Evolutionary conservation across 164 flowering plant species (phyloP), one percentile per base, ranked within the genome.

Genomic region (Santalum album): DNA sequence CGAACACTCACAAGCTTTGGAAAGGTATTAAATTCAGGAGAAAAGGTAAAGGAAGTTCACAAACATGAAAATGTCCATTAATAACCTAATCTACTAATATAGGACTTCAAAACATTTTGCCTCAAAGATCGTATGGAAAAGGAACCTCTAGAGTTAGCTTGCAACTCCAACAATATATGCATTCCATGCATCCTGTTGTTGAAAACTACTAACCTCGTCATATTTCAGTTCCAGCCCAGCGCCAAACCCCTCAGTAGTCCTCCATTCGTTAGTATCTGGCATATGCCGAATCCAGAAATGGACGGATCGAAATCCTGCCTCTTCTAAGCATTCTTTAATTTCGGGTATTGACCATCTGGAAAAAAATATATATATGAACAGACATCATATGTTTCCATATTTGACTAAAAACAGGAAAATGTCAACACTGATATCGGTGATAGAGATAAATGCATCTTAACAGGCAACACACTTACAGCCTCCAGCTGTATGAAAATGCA

Each of bases 291-390:
- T 74, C 98, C 98, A 88, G 57, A 91, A 84, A 69, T 86, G 90
- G 47, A 91, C 86, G 32, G 83, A 77, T 34, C 51, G 45, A 62
- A 86, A 86, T 46, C 96, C 96, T 49, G 89, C 95, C 57, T 92
- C 96, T 60, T 83, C 86, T 65, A 92, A 49, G 70, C 96, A 92
- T 69, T 89, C 96, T 56, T 77, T 84, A 29, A 89, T 78, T 75
- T 92, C 98, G 1, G 96, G 95, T 63, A 89, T 62, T 10, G 95
- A 84, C 96, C 98, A 92, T 64, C 98, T 92, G 78, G 5, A n/a
- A 43, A 24, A 40, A 17, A 14, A 35, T n/a, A n/a, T n/a, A n/a
- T n/a, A n/a, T n/a, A n/a, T n/a, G n/a, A n/a, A n/a, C 14, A 24
- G 12, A 22, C 25, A 15, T 34, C 27, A 20, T 20, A 36, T 36